Conservation (phyloP, 2,329 filamentous ascomycete genomes). For the Thermoascus crustaceus region DNA sequence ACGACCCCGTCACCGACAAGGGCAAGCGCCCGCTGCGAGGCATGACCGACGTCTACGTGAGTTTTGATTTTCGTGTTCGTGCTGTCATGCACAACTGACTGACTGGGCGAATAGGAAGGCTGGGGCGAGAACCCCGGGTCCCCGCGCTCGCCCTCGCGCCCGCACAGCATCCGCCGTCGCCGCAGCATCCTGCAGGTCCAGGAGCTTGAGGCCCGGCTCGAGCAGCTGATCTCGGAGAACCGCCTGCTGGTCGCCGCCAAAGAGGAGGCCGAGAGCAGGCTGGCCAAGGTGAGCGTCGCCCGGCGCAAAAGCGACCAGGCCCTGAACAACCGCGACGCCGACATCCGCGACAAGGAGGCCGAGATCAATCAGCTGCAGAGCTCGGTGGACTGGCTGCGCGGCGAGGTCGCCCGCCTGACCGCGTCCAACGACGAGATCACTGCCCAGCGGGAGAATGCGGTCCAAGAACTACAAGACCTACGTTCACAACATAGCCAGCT, state of each 20-base stretch:
- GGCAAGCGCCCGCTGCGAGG: conserved; percentile 73
- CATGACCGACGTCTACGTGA: conserved; percentile 92
- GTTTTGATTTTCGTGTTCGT: conserved; percentile 34
- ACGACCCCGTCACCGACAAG: conserved; percentile 76
- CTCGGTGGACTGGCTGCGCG: conserved; percentile 69
- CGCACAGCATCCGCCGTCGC: conserved; percentile 90
- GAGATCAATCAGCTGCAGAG: conserved; percentile 78
- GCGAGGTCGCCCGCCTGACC: conserved; percentile 70
- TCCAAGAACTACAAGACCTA: conserved; percentile 61
- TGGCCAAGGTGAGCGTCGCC: conserved; percentile 48
- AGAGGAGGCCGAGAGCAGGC: conserved; percentile 56
- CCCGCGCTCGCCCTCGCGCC: conserved; percentile 84
- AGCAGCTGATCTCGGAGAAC: conserved; percentile 81
- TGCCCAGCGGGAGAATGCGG: conserved; percentile 55
- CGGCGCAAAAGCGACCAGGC: conserved; percentile 49
- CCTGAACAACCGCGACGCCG: conserved; percentile 57
- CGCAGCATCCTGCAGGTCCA: conserved; percentile 92
- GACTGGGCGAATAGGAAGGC: conserved; percentile 61
- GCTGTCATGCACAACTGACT: conserved; percentile 19
- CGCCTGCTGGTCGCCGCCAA: conserved; percentile 67
- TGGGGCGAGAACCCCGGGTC: conserved; percentile 79
- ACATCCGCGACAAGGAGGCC: conserved; percentile 71
- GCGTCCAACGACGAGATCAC: conserved; percentile 75
- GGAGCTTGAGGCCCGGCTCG: conserved; percentile 78
- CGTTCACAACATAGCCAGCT: conserved; percentile 56